phyloP scores from a whole-genome alignment of 163 green algal species.

The Volvox carteri region DNA sequence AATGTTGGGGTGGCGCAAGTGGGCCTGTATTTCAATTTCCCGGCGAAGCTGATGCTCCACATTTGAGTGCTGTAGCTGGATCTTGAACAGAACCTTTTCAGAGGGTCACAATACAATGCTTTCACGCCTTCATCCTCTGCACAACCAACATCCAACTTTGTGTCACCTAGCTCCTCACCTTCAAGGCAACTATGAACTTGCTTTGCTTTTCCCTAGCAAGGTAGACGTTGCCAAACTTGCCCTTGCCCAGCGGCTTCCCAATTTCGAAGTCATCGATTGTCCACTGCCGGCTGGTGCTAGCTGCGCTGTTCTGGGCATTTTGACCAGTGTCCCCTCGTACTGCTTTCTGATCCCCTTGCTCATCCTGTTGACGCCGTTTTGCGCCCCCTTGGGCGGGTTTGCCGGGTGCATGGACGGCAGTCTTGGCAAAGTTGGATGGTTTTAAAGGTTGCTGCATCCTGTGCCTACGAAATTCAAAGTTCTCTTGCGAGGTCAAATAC shows the following conservation, averaged over 20 bases:
- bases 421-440: constrained; percentile 1
- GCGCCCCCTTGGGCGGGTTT: neutral
- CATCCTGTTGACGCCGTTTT: neutral
- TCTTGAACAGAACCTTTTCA: constrained; percentile 95
- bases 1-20: constrained; percentile 98
- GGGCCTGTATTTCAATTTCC: constrained; percentile 99
- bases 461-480: neutral
- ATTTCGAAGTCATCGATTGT: constrained; percentile 97
- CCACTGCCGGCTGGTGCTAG: constrained; percentile 55
- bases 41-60: constrained; percentile 98
- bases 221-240: constrained; percentile 99
- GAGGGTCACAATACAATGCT: neutral
- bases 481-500: neutral
- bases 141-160: neutral
- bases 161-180: constrained; percentile 76
- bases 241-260: constrained; percentile 95
- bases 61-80: constrained; percentile 94
- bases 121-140: neutral
- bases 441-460: constrained; percentile 29
- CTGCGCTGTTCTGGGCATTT: constrained; percentile 12
- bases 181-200: constrained; percentile 97
- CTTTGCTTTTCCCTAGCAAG: constrained; percentile 94
- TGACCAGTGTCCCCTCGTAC: constrained; percentile 10
- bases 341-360: neutral
- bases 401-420: neutral